Conservation (phyloP, 352 stramenopile genomes). For the Globisporangium okanoganense region DNA sequence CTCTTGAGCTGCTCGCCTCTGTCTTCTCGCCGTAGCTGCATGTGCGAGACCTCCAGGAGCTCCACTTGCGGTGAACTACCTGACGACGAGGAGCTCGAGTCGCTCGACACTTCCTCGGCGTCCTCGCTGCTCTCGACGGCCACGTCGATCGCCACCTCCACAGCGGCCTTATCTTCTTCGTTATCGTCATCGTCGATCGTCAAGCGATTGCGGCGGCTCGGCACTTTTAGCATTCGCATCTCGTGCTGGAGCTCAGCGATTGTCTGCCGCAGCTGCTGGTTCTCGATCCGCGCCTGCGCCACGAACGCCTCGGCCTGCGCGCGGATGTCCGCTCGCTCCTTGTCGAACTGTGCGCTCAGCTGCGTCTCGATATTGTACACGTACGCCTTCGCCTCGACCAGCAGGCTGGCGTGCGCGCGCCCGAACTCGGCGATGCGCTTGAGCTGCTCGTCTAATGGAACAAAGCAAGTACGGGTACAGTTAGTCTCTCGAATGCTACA, state of each 20-base stretch:
- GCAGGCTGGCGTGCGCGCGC: conserved; percentile 55
- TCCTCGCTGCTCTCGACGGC: not conserved
- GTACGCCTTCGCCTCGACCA: conserved; percentile 65
- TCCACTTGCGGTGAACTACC: conserved; percentile 7
- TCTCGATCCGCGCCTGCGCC: conserved; percentile 41
- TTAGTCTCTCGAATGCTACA: no score
- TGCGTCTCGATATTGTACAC: conserved; percentile 56
- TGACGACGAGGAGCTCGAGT: conserved; percentile 6
- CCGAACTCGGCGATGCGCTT: conserved; percentile 79
- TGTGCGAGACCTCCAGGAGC: conserved; percentile 7
- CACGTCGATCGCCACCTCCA: not conserved
- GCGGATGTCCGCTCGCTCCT: conserved; percentile 38
- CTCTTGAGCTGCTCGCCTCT: not conserved
- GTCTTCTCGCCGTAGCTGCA: not conserved
- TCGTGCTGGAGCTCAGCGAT: conserved; percentile 11
- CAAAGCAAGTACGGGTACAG: not conserved
- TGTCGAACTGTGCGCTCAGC: conserved; percentile 43
- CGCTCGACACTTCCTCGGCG: conserved; percentile 2
- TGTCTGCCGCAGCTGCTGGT: conserved; percentile 22
- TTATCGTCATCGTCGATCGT: not conserved
- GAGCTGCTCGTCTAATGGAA: conserved; percentile 57
- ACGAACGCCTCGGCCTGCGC: conserved; percentile 52
- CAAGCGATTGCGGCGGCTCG: conserved; percentile 4
- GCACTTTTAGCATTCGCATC: not conserved
- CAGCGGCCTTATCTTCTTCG: not conserved